Evolutionary conservation across 306 rosid genomes (phyloP), one percentile per base, ranked within the genome.

Genomic region (Argentina anserina): DNA sequence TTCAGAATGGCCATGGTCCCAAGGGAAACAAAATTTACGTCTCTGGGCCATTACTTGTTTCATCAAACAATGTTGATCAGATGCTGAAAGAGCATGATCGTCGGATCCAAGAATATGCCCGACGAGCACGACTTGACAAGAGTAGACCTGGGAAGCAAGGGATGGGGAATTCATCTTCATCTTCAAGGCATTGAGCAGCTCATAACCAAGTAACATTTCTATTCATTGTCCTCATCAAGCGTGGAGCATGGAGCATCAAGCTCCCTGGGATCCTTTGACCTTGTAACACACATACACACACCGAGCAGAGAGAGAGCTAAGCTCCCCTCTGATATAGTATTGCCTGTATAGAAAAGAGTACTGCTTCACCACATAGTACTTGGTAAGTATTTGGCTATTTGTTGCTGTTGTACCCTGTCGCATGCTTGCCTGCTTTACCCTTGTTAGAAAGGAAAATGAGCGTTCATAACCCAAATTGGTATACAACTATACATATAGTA

Each of bases 11-110:
- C 55, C 84, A 55, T 55, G 87, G 78, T 8, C 40, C 84, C 21
- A 79, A 61, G 75, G 87, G 77, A 33, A 88, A 82, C 83, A 89
- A 89, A 73, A 87, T 93, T 31, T 85, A 85, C 60, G 81, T 90
- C 59, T 89, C 97, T 33, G 98, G 97, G 56, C 94, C 98, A 2
- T 78, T 93, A 37, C 73, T 86, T 64, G 77, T 75, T 65, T 80
- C 98, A 18, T 91, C 98, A 46, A 87, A 82, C 86, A 89, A 83
- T 70, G 69, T 88, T 23, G 97, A 91, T 75, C 85, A 88, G 74
- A 86, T 91, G 84, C 90, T 93, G 64, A 86, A 89, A 82, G 94
- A 87, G 60, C 96, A 83, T 26, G 94, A 93, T 41, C 84, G 80
- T 18, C 87, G 81, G 87, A 82, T 91, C 76, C 98, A 85, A 76